These are phyloP conservation scores for Picochlorum sp. DNA, from an alignment of 139 green algal genomes.

Conservation along the genomic window DNA sequence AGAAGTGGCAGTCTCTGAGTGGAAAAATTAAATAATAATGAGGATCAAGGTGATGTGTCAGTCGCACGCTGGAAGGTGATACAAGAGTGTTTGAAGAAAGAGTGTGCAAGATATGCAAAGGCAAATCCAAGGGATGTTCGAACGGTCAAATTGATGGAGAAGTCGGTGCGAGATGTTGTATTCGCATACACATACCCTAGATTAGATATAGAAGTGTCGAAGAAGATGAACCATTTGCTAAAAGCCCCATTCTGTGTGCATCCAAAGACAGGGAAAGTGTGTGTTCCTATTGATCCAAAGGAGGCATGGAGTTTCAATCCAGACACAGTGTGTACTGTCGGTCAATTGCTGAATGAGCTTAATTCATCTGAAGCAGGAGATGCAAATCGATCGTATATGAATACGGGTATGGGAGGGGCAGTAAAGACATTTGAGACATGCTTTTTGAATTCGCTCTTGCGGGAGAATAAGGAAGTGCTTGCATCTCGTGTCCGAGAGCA, in stretches of 20 bases:
- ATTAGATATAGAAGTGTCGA: constrained; percentile 96
- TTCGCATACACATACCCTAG: constrained; percentile 87
- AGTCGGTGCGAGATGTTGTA: constrained; percentile 51
- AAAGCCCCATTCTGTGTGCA: constrained; percentile 99
- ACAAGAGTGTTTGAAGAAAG: background rate
- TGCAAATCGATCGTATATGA: constrained; percentile 13
- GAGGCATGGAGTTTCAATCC: constrained; percentile 76
- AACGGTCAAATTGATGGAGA: constrained; percentile 5
- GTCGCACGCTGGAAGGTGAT: constrained; percentile 21
- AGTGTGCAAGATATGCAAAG: background rate
- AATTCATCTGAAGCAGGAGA: constrained; percentile 12
- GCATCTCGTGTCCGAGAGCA: constrained; percentile 5
- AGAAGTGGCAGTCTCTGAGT: constrained; percentile 20
- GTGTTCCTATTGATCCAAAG: constrained; percentile 84
- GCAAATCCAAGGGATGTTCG: constrained; percentile 11
- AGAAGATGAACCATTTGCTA: constrained; percentile 99
- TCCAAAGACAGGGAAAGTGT: constrained; percentile 97
- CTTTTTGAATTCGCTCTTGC: constrained; percentile 35
- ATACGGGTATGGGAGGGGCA: constrained; percentile 22
- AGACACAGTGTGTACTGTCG: constrained; percentile 68
- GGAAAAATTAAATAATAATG: constrained; percentile 5
- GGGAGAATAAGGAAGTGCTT: constrained; percentile 19
- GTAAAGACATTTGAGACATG: constrained; percentile 29
- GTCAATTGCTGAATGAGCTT: constrained; percentile 52
- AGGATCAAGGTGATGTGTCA: constrained; percentile 9